These are phyloP conservation scores for Phytopythium oedochilum DNA, from an alignment of 352 stramenopile species.

Conservation along the genomic window DNA sequence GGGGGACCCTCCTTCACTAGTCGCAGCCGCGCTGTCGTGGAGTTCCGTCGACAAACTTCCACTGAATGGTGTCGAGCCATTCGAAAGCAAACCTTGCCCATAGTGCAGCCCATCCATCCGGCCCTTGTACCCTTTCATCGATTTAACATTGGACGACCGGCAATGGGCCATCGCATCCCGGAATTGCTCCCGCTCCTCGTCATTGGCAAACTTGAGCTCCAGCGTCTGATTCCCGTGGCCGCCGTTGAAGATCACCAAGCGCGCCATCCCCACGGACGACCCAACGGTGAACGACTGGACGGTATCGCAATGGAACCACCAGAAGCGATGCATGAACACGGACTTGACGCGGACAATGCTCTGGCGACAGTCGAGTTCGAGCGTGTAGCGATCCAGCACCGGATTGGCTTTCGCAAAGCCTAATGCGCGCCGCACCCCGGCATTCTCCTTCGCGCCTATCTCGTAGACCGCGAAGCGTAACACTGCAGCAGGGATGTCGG, in stretches of 20 bases:
- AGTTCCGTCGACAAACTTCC: neutral
- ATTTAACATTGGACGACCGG: slow-evolving; percentile 25
- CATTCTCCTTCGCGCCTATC: slow-evolving; percentile 51
- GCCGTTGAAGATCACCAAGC: slow-evolving; percentile 50
- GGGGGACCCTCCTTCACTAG: neutral
- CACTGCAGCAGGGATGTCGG: slow-evolving; percentile 53
- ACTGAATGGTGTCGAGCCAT: neutral
- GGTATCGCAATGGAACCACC: slow-evolving; percentile 71
- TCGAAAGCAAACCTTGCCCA: neutral
- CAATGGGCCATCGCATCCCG: slow-evolving; percentile 55
- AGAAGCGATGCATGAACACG: slow-evolving; percentile 81
- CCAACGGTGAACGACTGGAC: slow-evolving; percentile 45
- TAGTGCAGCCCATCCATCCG: neutral
- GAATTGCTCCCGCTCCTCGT: slow-evolving; percentile 63
- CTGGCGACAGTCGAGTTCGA: slow-evolving; percentile 71
- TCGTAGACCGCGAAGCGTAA: slow-evolving; percentile 74
- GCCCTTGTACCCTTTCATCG: neutral
- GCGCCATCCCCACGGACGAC: slow-evolving; percentile 31
- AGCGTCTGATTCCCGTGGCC: slow-evolving; percentile 47
- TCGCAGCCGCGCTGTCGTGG: neutral
- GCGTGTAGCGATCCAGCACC: slow-evolving; percentile 68
- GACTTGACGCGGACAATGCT: slow-evolving; percentile 73
- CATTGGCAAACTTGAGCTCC: slow-evolving; percentile 73
- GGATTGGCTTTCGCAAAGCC: slow-evolving; percentile 68
- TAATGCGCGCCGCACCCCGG: slow-evolving; percentile 51